Evolutionary conservation across 371 early-diverging fungal species (phyloP).

Genomic region (Rhizopus arrhizus): DNA sequence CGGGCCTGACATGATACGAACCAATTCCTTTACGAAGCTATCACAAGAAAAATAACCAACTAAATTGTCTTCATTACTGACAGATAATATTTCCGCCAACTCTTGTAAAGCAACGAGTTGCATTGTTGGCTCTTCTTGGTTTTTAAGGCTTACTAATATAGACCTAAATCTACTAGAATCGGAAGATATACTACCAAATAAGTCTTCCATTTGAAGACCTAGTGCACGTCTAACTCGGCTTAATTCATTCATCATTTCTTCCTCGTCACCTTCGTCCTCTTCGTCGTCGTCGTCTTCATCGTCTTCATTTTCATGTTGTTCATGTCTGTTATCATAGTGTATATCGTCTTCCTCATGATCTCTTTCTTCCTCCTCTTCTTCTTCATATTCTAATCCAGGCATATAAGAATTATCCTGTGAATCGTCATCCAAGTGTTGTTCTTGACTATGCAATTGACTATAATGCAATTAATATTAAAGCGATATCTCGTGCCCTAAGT

Average conservation of each 20-base stretch:
- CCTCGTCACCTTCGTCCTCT: conserved; percentile 38
- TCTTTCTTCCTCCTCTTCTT: conserved; percentile 18
- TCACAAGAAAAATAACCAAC: conserved; percentile 60
- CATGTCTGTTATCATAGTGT: conserved; percentile 26
- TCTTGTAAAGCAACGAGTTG: conserved; percentile 71
- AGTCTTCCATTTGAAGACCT: conserved; percentile 50
- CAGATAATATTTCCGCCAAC: conserved; percentile 67
- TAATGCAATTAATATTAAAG: no score
- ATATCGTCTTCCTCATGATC: conserved; percentile 25
- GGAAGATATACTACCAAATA: conserved; percentile 53
- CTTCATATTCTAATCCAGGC: conserved; percentile 3
- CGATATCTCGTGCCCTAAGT: no score
- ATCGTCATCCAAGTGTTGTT: background rate
- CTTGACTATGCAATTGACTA: background rate
- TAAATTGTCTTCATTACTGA: conserved; percentile 70
- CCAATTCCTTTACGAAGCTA: conserved; percentile 60
- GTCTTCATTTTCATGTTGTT: conserved; percentile 30
- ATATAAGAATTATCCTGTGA: background rate
- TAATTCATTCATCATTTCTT: conserved; percentile 48
- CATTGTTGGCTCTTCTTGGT: conserved; percentile 60
- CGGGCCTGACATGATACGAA: conserved; percentile 56
- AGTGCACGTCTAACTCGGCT: conserved; percentile 42
- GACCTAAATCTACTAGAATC: conserved; percentile 48
- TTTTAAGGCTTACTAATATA: conserved; percentile 54
- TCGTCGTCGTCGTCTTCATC: conserved; percentile 33